Evolutionary conservation across 495 filamentous ascomycete species (phyloP), one percentile per base, ranked within the genome.

Genomic region (Cryomyces minteri): DNA sequence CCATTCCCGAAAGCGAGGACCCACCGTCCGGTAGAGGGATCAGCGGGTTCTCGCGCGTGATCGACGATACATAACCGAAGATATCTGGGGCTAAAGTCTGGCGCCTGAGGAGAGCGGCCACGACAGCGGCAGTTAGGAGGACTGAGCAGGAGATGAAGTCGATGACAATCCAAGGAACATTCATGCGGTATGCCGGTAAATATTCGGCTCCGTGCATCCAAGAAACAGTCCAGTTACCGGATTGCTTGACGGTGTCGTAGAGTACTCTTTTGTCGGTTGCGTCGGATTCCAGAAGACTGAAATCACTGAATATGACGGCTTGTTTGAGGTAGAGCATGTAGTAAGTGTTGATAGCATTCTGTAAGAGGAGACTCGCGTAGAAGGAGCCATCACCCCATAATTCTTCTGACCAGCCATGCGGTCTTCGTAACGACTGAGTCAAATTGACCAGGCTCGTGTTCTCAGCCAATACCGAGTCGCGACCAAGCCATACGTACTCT

Each of bases 41-140:
- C 7, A 7, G 34, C 34, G 34, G 34, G 34, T 37, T 37, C 7
- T 43, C 41, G 6, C 49, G 32, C 14, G 52, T 54, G 32, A 48
- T n/a, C 10, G 32, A 40, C 5, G 45, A 48, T 6, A 51, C 52
- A 40, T 51, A 54, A 7, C 52, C 52, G 32, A 51, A 48, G 34
- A 54, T 54, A 43, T 54, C 52, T 18, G 52, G 49, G 3, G 45
- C 52, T 5, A 51, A 43, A 6, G 48, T 51, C n/a, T 40, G 38
- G 11, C 46, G 50, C 40, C 44, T 47, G n/a, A 53, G 44, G 1
- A 53, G 12, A 2, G 50, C 29, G 4, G 47, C 43, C 10, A 40
- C 30, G n/a, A 51, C 44, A 14, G 51, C 48, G 1, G 51, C 47
- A 25, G 48, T 44, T 14, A 50, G 47, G 6, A 53, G 47, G 18